phyloP scores from a whole-genome alignment of 2,329 filamentous ascomycete species.

The Trichoderma cornu-damae region DNA sequence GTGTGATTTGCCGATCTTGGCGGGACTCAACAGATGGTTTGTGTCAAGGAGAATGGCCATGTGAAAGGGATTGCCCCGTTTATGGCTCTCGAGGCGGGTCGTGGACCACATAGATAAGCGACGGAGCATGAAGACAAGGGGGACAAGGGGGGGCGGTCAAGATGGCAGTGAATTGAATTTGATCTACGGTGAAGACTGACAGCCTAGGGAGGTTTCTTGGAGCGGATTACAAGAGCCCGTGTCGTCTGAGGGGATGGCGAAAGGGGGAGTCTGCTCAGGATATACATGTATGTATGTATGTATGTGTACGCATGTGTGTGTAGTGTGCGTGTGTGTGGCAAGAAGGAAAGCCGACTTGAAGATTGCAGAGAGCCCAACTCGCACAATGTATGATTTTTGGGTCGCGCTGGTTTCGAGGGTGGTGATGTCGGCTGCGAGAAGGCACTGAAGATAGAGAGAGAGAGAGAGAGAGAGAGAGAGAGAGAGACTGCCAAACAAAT shows the following conservation, averaged over 20 bases:
- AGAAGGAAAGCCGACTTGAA: not conserved
- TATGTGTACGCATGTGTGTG: too few relatives aligned
- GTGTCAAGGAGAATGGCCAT: not conserved
- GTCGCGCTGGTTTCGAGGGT: too few relatives aligned
- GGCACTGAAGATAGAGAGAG: too few relatives aligned
- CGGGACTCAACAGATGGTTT: not conserved
- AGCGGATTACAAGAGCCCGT: not conserved
- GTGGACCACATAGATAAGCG: slow-evolving; percentile 6
- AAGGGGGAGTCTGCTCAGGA: too few relatives aligned
- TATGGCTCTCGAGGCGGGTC: not conserved
- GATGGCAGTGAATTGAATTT: not conserved
- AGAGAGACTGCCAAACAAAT: too few relatives aligned
- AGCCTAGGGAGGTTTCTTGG: not conserved
- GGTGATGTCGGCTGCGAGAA: too few relatives aligned
- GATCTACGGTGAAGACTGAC: not conserved
- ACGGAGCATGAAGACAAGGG: not conserved
- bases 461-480: too few relatives aligned
- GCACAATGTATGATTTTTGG: not conserved
- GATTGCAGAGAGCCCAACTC: not conserved
- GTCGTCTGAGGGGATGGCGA: not conserved
- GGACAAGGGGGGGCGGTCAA: not conserved
- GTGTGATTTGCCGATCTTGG: not conserved
- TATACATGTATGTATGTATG: too few relatives aligned
- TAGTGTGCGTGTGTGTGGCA: too few relatives aligned
- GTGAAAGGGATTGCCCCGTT: not conserved